phyloP scores from a whole-genome alignment of 1,139 yeast species.

The Candida smagusa region DNA sequence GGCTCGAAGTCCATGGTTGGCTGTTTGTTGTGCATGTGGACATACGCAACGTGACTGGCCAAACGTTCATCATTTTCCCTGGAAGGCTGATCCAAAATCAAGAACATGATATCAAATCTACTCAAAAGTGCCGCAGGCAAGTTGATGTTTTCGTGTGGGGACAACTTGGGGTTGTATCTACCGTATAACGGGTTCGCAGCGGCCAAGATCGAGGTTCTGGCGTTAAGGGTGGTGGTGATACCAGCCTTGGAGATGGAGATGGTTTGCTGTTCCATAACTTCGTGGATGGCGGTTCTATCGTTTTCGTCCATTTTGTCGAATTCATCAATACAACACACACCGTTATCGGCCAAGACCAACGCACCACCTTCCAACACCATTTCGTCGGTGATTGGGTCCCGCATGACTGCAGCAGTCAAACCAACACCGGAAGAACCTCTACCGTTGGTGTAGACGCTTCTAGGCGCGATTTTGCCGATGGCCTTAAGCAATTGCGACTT shows the following conservation, averaged over 20 bases:
- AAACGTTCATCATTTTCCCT: conserved; percentile 79
- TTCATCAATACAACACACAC: conserved; percentile 98
- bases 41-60: conserved; percentile 92
- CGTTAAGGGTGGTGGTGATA: conserved; percentile 92
- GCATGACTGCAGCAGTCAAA: conserved; percentile 97
- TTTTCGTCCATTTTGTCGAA: conserved; percentile 98
- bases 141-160: conserved; percentile 94
- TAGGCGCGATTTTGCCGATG: conserved; percentile 88
- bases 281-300: conserved; percentile 97
- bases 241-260: conserved; percentile 98
- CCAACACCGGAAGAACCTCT: conserved; percentile 99
- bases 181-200: conserved; percentile 98
- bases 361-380: conserved; percentile 99
- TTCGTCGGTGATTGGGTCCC: conserved; percentile 98
- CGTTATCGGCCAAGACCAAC: conserved; percentile 92
- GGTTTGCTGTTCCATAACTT: conserved; percentile 99
- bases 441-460: conserved; percentile 98
- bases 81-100: conserved; percentile 81
- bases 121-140: conserved; percentile 95
- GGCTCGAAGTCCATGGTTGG: conserved; percentile 79
- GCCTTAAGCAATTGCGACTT: conserved; percentile 94
- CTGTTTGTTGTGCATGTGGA: conserved; percentile 88
- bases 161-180: conserved; percentile 82
- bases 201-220: conserved; percentile 91
- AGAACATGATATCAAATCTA: conserved; percentile 86